Percentiles rank a stretch among this genome's conserved stretches.
phyloP scores from a whole-genome alignment of 345 rosid species.

The Pugionium cornutum region DNA sequence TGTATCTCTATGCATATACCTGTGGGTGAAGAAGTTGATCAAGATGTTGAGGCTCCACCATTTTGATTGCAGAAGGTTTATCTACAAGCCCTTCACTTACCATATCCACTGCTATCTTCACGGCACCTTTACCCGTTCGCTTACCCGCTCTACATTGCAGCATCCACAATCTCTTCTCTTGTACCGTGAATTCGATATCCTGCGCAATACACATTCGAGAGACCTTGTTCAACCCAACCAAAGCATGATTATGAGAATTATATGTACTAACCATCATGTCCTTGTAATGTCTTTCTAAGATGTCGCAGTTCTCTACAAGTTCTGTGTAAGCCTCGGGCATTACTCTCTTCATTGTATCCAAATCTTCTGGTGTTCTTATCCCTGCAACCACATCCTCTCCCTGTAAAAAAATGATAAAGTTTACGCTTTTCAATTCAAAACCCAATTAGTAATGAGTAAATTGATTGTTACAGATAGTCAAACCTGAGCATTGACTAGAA shows the following conservation, averaged over 20 bases:
- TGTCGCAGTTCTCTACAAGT: constrained; percentile 82
- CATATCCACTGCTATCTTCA: constrained; percentile 94
- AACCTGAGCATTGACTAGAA: constrained; percentile 94
- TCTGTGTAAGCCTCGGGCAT: constrained; percentile 87
- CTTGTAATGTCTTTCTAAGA: constrained; percentile 82
- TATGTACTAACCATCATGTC: constrained; percentile 78
- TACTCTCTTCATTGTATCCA: constrained; percentile 67
- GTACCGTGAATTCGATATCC: constrained; percentile 98
- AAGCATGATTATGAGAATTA: neutral
- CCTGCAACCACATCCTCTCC: constrained; percentile 99
- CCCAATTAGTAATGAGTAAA: constrained; percentile 25
- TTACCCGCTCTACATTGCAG: constrained; percentile 91
- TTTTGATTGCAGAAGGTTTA: constrained; percentile 56
- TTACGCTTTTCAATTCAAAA: neutral
- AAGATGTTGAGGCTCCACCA: constrained; percentile 92
- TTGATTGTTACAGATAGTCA: neutral
- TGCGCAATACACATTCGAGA: constrained; percentile 30
- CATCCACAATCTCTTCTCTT: constrained; percentile 96
- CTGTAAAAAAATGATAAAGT: constrained; percentile 32
- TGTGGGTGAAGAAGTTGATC: constrained; percentile 96
- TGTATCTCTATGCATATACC: constrained; percentile 37
- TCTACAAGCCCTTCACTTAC: constrained; percentile 80
- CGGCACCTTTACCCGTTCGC: constrained; percentile 87
- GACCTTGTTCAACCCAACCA: neutral
- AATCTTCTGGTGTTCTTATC: constrained; percentile 86